Base-by-base conservation (phyloP, 176 grass and related monocot species). In the Aegilops sharonensis region DNA sequence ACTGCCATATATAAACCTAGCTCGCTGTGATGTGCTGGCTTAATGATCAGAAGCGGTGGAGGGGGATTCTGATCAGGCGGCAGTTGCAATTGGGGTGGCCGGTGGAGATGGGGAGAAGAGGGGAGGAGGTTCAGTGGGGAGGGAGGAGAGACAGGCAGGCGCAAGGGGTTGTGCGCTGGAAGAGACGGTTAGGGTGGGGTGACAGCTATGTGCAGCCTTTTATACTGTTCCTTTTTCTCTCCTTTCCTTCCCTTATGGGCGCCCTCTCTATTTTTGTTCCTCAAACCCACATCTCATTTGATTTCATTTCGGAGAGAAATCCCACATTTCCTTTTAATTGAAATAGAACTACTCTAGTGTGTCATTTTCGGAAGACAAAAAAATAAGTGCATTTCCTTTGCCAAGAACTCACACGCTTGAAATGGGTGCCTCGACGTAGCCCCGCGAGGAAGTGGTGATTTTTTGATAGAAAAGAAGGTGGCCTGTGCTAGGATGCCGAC, bases 141-240 rank as follows among this genome's bases (percentile, higher is more conserved):
- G 54, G 63, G 30, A 20, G 54, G 56, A 18, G 71, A 27, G 85
- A 76, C 25, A 85, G 78, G 54, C 64, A 83, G 76, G 75, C 17
- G 81, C 50, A 21, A 70, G 70, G 81, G 31, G 63, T 71, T 85
- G 87, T 88, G 85, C 82, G 85, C 85, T 91, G 81, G 81, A 91
- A 74, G 60, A 45, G 89, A 77, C 81, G 89, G 81, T 85, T 75
- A 76, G 34, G 80, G 74, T 80, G 76, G 81, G 81, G 9, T 87
- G 89, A 80, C 85, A 91, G 89, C 85, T 87, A 84, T 75, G 65
- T 11, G 48, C 40, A 3, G 0, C 17, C 65, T 78, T 85, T 75
- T 85, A 69, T 62, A 85, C 36, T 25, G 40, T 35, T 75, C 65
- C 32, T 72, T 79, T 65, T 9, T 9, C 29, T 10, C 13, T 25